Conservation (phyloP, 345 rosid species). For the Euclidium syriacum region DNA sequence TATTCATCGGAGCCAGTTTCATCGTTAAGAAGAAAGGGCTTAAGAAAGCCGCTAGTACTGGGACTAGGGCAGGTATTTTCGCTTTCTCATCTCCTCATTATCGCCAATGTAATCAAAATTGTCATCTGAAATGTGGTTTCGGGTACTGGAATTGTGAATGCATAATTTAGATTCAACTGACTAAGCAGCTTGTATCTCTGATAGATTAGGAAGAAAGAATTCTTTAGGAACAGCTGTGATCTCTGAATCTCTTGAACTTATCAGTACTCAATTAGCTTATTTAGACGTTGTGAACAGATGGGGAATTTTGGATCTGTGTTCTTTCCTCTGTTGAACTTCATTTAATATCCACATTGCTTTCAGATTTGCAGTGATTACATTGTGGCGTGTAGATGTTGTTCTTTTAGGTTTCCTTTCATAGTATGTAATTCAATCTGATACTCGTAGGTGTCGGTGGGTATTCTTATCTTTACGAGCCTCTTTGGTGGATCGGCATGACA, state of each 20-base stretch:
- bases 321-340: background rate
- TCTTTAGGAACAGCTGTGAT: background rate
- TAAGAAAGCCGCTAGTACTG: conserved; percentile 66
- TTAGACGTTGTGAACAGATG: background rate
- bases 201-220: background rate
- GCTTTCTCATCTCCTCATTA: background rate
- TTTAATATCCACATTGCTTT: background rate
- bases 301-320: background rate
- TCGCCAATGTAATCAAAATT: background rate
- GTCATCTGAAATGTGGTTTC: background rate
- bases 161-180: background rate
- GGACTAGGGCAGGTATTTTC: conserved; percentile 64
- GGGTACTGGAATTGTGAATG: background rate
- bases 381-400: conserved; percentile 5
- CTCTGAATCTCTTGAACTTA: background rate
- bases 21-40: conserved; percentile 87
- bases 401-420: background rate
- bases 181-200: background rate
- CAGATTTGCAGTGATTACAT: background rate
- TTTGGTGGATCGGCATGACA: conserved; percentile 99
- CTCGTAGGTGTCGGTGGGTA: conserved; percentile 81
- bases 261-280: background rate
- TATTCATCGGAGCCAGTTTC: conserved; percentile 85
- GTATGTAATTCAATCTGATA: background rate
- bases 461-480: conserved; percentile 91